Evolutionary conservation across 1,139 yeast species (phyloP).

Genomic region (Hyphopichia pseudoburtonii): DNA sequence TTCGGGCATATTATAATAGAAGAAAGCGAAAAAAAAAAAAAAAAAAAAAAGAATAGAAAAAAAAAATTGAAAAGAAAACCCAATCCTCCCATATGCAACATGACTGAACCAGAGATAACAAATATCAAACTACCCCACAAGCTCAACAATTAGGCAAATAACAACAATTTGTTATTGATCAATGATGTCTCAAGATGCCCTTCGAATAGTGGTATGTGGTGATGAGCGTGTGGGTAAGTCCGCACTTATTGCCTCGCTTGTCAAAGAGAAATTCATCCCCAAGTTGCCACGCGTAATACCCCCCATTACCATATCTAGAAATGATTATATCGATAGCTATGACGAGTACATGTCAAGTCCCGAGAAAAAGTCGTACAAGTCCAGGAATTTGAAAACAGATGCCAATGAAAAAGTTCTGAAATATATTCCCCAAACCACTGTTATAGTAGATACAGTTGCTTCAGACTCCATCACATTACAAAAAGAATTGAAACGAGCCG

Average conservation of each 20-base stretch:
- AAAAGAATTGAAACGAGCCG: constrained; percentile 77
- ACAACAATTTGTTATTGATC: not conserved
- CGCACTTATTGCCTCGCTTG: constrained; percentile 70
- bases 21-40: not conserved
- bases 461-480: constrained; percentile 63
- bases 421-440: constrained; percentile 65
- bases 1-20: not conserved
- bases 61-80: not conserved
- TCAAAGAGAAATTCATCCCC: constrained; percentile 77
- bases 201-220: constrained; percentile 89
- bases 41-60: too few relatives aligned
- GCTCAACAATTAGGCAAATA: not conserved
- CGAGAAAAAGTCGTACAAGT: constrained; percentile 2
- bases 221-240: constrained; percentile 91
- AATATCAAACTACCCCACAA: too few relatives aligned
- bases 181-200: constrained; percentile 46
- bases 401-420: constrained; percentile 23
- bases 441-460: constrained; percentile 77
- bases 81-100: not conserved
- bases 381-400: constrained; percentile 7
- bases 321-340: constrained; percentile 36
- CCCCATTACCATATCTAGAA: constrained; percentile 65
- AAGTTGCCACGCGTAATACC: constrained; percentile 77
- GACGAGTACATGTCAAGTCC: constrained; percentile 17
- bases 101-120: too few relatives aligned